Base-by-base conservation (phyloP, 1,139 yeast genomes). In the Sugiyamaella sp. region DNA sequence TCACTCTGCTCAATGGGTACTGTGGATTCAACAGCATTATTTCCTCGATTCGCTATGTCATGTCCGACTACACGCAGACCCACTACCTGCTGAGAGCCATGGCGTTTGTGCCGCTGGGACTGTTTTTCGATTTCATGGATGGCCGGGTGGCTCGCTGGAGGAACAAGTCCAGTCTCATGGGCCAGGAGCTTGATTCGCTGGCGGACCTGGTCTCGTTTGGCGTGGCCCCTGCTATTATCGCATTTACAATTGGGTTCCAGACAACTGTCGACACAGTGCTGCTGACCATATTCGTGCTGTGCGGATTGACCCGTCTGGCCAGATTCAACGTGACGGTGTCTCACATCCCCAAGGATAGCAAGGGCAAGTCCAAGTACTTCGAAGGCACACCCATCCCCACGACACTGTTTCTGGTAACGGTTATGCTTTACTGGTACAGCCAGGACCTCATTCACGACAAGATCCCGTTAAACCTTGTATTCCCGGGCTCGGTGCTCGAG, bases 331-430 rank as follows among this genome's bases (percentile, higher is more conserved):
- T 95, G 52, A 89, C 97, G 1, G 95, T 95, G 2, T 86, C 93
- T 54, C 88, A 89, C 62, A 81, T 95, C 58, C 98, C 99, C 51
- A 90, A 90, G 74, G 97, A 91, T 68, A 78, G 79, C 55, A 70
- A 79, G 17, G 97, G 97, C 25, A 90, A 90, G 72, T 82, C 91
- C 19, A 81, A 85, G 67, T 81, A 76, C 69, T 93, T 93, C 70
- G 99, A 93, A 75, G 99, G 99, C 9, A 81, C 93, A 50, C 99
- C 99, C 14, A 89, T 93, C 63, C 99, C 99, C 54, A 84, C 95
- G 3, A 86, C 95, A 47, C 77, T 93, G 62, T 74, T 80, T 50
- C 79, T 93, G 70, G 96, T 93, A 22, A 77, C 75, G 2, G 67
- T 82, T 49, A 85, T 91, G 89, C 89, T 90, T 22, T 74, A 72